Conservation (phyloP, 805 yeast species). For the Teunomyces funiuensis region DNA sequence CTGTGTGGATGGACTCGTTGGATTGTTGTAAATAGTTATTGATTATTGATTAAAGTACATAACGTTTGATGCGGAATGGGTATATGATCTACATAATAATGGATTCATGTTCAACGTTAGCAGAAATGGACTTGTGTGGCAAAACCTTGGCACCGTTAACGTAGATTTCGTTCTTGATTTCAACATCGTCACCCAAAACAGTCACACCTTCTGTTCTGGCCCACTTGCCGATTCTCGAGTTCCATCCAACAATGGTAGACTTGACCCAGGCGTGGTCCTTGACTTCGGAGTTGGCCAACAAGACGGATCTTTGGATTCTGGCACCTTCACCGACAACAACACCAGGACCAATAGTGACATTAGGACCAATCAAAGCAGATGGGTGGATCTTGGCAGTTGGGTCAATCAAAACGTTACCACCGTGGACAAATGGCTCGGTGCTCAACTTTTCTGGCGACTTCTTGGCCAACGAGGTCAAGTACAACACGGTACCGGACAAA, state of each 20-base stretch:
- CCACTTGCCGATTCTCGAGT: conserved; percentile 97
- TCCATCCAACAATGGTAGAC: conserved; percentile 98
- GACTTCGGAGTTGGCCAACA: conserved; percentile 85
- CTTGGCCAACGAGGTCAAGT: conserved; percentile 83
- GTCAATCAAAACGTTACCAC: conserved; percentile 92
- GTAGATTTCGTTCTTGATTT: conserved; percentile 96
- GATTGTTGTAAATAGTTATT: neutral
- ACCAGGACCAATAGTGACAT: conserved; percentile 96
- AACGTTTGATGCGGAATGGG: conserved; percentile 3
- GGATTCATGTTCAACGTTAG: conserved; percentile 95
- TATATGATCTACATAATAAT: conserved; percentile 78
- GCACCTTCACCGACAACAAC: conserved; percentile 97
- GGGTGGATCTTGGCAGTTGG: conserved; percentile 92
- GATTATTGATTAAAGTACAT: conserved; percentile 2
- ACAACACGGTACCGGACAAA: conserved; percentile 91
- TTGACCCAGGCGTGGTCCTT: conserved; percentile 98
- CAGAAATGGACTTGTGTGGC: conserved; percentile 96
- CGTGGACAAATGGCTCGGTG: conserved; percentile 70
- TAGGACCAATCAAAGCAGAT: conserved; percentile 95
- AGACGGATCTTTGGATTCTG: conserved; percentile 93
- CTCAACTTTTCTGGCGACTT: conserved; percentile 71
- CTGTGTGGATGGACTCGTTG: conserved; percentile 35
- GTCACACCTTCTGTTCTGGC: conserved; percentile 97
- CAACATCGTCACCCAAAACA: conserved; percentile 98
- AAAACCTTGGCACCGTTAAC: conserved; percentile 99